Evolutionary conservation across 2,329 filamentous ascomycete genomes (phyloP), one percentile per base, ranked within the genome.

Genomic region (Biscogniauxia marginata): DNA sequence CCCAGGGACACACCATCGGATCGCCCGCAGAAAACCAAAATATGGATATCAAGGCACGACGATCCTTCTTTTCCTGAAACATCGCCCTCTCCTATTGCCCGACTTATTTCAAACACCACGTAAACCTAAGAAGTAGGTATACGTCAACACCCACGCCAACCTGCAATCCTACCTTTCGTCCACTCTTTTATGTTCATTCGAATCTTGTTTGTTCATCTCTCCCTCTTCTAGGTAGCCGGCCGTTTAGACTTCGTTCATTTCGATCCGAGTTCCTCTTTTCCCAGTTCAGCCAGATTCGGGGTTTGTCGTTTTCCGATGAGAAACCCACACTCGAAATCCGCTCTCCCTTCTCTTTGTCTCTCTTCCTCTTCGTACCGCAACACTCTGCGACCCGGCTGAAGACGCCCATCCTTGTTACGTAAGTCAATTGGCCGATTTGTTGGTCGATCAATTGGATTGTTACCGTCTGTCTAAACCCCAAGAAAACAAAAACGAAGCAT

Each of bases 361-460:
- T 46, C 43, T 46, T 50, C 52, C 49, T 54, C 49, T 43, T 21
- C 18, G 2, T 50, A 46, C 20, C 51, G 20, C 39, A 57, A 59
- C 39, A 58, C 49, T 52, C 56, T 61, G 21, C 55, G 59, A 19
- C 61, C 59, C n/a, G 61, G 54, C 57, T 63, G 56, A 61, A 54
- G 2, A 39, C 30, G n/a, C 13, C 30, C 30, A 39, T 16, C n/a
- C 30, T 39, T 16, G 30, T 39, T 39, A 39, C 30, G 30, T 39
- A 39, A 39, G n/a, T 4, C 30, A 39, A 25, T 11, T 11, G 30
- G 30, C n/a, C 30, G 9, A 39, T 39, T 16, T 8, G 30, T n/a
- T 39, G 30, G n/a, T 39, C 30, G 5, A 39, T 30, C 25, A 30
- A 30, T 9, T 30, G 8, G 25, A 39, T 39, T n/a, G 13, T 3